phyloP scores from a whole-genome alignment of 257 asterid genomes.

The Solanum acaule region DNA sequence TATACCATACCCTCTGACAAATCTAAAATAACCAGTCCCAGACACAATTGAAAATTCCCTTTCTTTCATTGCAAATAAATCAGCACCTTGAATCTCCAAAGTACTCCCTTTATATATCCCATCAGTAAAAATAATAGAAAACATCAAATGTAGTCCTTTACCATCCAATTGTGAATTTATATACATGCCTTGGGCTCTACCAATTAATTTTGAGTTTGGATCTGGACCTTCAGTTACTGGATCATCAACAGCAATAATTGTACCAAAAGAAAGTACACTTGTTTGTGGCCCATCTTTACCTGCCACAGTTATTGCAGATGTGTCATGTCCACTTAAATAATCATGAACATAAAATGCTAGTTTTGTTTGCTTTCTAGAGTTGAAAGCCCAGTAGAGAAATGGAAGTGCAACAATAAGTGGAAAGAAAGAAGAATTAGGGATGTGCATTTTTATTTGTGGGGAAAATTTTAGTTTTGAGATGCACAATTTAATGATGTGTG shows the following conservation, averaged over 20 bases:
- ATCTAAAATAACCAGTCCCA: constrained; percentile 38
- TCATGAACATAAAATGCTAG: constrained; percentile 43
- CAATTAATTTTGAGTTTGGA: constrained; percentile 24
- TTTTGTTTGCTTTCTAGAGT: constrained; percentile 13
- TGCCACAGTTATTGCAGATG: constrained; percentile 31
- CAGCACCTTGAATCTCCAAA: constrained; percentile 42
- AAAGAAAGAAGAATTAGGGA: neutral
- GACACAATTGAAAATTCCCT: constrained; percentile 34
- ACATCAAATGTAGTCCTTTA: constrained; percentile 28
- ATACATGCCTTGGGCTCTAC: constrained; percentile 48
- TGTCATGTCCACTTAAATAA: constrained; percentile 25
- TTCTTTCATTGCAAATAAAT: constrained; percentile 23
- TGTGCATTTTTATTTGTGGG: neutral
- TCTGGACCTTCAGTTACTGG: constrained; percentile 37
- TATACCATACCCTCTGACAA: constrained; percentile 40
- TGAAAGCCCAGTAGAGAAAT: constrained; percentile 18
- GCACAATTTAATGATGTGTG: neutral
- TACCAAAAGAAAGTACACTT: constrained; percentile 28
- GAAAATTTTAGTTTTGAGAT: neutral
- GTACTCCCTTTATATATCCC: constrained; percentile 39
- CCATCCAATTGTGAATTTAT: constrained; percentile 46
- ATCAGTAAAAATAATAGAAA: constrained; percentile 37
- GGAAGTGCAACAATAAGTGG: constrained; percentile 18
- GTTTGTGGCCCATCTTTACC: constrained; percentile 24
- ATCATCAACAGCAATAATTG: constrained; percentile 34